Evolutionary conservation across 1,284 basidiomycete genomes (phyloP).

Genomic region (Austropuccinia psidii): DNA sequence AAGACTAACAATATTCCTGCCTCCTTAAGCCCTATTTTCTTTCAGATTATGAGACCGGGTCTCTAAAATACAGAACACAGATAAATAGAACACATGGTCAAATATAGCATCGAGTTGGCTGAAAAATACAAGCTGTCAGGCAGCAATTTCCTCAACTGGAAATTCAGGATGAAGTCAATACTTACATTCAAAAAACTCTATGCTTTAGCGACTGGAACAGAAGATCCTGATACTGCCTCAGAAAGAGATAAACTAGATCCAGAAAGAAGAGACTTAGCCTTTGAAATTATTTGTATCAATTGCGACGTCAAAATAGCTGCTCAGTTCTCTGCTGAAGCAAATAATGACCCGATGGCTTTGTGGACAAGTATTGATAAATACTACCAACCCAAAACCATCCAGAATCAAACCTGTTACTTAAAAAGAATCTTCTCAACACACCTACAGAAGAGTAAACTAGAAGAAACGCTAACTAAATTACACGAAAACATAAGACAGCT

Average conservation of each 20-base stretch:
- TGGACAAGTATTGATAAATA: neutral
- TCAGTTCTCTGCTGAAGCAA: neutral
- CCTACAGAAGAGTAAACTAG: neutral
- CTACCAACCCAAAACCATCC: neutral
- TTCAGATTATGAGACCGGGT: no score
- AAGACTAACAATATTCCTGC: no score
- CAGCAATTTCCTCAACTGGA: neutral
- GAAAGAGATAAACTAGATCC: neutral
- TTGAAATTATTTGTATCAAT: neutral
- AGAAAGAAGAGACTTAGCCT: neutral
- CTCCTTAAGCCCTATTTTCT: no score
- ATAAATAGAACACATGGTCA: no score
- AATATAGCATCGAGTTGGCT: neutral
- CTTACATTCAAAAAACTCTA: neutral
- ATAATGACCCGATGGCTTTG: neutral
- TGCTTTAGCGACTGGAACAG: neutral
- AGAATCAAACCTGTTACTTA: neutral
- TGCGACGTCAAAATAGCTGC: neutral
- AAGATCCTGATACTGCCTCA: neutral
- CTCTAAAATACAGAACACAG: no score
- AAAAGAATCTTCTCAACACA: neutral
- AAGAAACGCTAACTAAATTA: neutral
- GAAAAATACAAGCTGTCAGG: neutral
- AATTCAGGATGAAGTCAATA: neutral
- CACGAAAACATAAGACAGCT: neutral